Evolutionary conservation across 2,329 filamentous ascomycete genomes (phyloP).

Genomic region (Phoma sp.): DNA sequence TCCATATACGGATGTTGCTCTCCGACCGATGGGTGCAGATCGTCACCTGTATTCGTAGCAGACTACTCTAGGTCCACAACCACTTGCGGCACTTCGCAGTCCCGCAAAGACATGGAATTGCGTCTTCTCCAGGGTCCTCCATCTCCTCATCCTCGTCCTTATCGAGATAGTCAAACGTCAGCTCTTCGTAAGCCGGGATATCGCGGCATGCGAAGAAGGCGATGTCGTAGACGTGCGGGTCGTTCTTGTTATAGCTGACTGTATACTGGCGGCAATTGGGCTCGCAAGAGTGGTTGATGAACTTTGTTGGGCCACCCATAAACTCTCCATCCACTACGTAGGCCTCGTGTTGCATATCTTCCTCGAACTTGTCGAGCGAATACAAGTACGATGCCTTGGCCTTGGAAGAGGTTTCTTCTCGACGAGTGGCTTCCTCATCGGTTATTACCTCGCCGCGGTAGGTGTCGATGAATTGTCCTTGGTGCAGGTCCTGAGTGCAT

Average conservation of each 20-base stretch:
- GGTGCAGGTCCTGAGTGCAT: slow-evolving; percentile 67
- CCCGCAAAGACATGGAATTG: slow-evolving; percentile 61
- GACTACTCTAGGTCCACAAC: slow-evolving; percentile 61
- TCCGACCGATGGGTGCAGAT: no score
- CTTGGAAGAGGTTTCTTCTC: slow-evolving; percentile 63
- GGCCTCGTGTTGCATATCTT: slow-evolving; percentile 55
- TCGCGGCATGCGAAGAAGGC: slow-evolving; percentile 75
- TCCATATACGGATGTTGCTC: no score
- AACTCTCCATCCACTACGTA: slow-evolving; percentile 71
- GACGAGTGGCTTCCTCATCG: slow-evolving; percentile 65
- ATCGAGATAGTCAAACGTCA: slow-evolving; percentile 82
- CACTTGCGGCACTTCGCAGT: slow-evolving; percentile 71
- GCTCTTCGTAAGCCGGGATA: slow-evolving; percentile 69
- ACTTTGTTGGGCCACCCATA: slow-evolving; percentile 77
- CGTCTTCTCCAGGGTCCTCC: slow-evolving; percentile 57
- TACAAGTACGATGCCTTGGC: slow-evolving; percentile 83
- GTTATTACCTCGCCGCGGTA: slow-evolving; percentile 71
- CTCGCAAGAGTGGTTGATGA: slow-evolving; percentile 83
- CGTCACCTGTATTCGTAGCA: no score
- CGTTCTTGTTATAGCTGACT: slow-evolving; percentile 76
- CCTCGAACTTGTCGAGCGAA: slow-evolving; percentile 78
- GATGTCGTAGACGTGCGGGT: slow-evolving; percentile 76
- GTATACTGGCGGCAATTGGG: slow-evolving; percentile 82
- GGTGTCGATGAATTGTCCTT: slow-evolving; percentile 79
- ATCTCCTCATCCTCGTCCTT: slow-evolving; percentile 60